Percentiles rank a stretch among this genome's conserved stretches.
phyloP scores from a whole-genome alignment of 129 eudicot genomes.

The Tagetes erecta region DNA sequence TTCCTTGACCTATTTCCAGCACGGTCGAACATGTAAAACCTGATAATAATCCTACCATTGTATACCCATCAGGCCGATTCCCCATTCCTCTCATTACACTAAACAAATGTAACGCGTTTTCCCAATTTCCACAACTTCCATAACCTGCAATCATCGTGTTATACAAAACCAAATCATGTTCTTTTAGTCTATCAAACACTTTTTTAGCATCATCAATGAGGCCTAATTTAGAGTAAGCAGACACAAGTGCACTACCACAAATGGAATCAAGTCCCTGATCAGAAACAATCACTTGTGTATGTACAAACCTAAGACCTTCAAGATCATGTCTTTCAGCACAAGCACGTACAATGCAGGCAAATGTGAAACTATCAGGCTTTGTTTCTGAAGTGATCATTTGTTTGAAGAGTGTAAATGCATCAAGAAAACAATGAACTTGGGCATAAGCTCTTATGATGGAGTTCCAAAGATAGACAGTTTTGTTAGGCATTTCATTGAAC shows the following conservation, averaged over 20 bases:
- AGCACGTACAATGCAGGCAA: conserved; percentile 64
- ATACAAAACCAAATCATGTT: conserved; percentile 63
- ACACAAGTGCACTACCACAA: conserved; percentile 69
- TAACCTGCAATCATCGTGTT: conserved; percentile 69
- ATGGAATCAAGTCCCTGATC: conserved; percentile 49
- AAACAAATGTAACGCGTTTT: conserved; percentile 47
- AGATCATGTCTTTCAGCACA: conserved; percentile 47
- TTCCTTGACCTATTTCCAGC: conserved; percentile 49
- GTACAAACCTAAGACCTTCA: conserved; percentile 47
- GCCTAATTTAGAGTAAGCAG: conserved; percentile 63
- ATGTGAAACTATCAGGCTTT: conserved; percentile 71
- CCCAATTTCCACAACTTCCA: conserved; percentile 56
- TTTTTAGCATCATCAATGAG: conserved; percentile 49
- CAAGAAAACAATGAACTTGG: conserved; percentile 38
- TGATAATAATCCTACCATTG: conserved; percentile 65
- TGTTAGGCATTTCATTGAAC: conserved; percentile 62
- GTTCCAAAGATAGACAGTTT: conserved; percentile 72
- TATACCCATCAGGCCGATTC: conserved; percentile 65
- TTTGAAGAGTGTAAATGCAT: conserved; percentile 52
- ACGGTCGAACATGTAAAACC: conserved; percentile 40
- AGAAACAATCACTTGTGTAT: conserved; percentile 52
- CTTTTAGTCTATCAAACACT: conserved; percentile 46
- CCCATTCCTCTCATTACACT: conserved; percentile 47
- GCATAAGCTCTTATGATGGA: conserved; percentile 87
- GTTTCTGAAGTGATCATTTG: conserved; percentile 51